phyloP scores from a whole-genome alignment of 257 asterid genomes.

The Coffea eugenioides region DNA sequence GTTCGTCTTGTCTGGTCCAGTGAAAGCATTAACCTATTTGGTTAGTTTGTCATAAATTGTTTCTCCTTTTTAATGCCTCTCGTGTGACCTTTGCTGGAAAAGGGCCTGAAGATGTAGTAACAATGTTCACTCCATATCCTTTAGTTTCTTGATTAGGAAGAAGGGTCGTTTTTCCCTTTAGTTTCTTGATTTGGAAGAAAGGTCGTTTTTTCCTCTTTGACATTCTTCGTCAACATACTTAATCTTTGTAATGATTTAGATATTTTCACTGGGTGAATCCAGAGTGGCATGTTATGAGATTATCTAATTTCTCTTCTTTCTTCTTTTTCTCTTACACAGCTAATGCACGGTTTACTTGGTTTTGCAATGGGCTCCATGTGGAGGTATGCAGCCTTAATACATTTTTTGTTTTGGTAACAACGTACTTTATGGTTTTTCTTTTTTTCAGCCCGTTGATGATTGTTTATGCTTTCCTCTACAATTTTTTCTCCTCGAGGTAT shows the following conservation, averaged over 20 bases:
- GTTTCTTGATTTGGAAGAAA: not conserved
- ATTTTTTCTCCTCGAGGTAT: constrained; percentile 3
- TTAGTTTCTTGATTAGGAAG: not conserved
- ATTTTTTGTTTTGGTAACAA: not conserved
- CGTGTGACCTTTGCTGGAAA: constrained; percentile 13
- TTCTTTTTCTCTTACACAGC: constrained; percentile 39
- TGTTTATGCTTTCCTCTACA: not conserved
- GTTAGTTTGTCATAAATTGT: constrained; percentile 39
- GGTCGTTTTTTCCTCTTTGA: not conserved
- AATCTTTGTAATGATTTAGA: not conserved
- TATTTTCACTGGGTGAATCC: not conserved
- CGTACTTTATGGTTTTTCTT: not conserved
- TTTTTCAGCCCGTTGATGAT: not conserved
- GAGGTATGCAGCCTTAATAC: constrained; percentile 56
- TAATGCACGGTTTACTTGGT: constrained; percentile 90
- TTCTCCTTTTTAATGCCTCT: not conserved
- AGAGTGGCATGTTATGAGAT: not conserved
- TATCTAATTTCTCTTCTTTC: constrained; percentile 11
- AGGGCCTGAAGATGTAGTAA: not conserved
- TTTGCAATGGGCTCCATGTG: constrained; percentile 82
- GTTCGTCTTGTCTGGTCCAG: constrained; percentile 92
- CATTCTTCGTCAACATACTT: not conserved
- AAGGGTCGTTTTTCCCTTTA: not conserved
- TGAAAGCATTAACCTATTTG: constrained; percentile 84
- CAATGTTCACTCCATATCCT: not conserved